Conservation (phyloP, 208 protist species). For the Acanthamoeba triangularis region DNA sequence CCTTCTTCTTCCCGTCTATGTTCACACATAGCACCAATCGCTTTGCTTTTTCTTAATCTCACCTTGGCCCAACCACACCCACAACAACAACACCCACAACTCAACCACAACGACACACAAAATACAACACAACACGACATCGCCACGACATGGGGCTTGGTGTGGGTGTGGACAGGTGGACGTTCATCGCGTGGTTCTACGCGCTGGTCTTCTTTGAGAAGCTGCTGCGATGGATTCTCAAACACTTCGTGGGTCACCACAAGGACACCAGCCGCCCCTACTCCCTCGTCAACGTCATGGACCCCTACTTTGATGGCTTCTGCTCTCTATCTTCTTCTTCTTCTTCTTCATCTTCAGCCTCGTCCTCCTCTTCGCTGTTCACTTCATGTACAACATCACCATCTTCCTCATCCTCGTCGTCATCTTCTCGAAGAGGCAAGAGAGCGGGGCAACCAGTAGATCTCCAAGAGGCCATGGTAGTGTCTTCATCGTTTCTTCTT, state of each 20-base stretch:
- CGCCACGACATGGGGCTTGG: neutral
- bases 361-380: neutral
- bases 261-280: slow-evolving; percentile 53
- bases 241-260: slow-evolving; percentile 49
- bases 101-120: neutral
- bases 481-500: neutral
- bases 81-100: too few relatives aligned
- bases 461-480: slow-evolving; percentile 18
- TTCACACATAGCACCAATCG: neutral
- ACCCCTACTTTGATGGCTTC: slow-evolving; percentile 57
- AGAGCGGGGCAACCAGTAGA: neutral
- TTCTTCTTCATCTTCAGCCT: neutral
- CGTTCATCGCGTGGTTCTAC: slow-evolving; percentile 68
- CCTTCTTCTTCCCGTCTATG: neutral
- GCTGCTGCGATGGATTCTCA: slow-evolving; percentile 48
- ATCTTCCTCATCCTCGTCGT: neutral
- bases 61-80: neutral
- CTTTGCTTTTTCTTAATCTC: neutral
- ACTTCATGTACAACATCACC: neutral
- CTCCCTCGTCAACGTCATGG: slow-evolving; percentile 62
- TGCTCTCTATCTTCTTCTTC: neutral
- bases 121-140: neutral
- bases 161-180: slow-evolving; percentile 21
- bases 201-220: slow-evolving; percentile 66
- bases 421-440: too few relatives aligned